Conservation (phyloP, 768 basidiomycete species). For the Fomitopsis pulvina region DNA sequence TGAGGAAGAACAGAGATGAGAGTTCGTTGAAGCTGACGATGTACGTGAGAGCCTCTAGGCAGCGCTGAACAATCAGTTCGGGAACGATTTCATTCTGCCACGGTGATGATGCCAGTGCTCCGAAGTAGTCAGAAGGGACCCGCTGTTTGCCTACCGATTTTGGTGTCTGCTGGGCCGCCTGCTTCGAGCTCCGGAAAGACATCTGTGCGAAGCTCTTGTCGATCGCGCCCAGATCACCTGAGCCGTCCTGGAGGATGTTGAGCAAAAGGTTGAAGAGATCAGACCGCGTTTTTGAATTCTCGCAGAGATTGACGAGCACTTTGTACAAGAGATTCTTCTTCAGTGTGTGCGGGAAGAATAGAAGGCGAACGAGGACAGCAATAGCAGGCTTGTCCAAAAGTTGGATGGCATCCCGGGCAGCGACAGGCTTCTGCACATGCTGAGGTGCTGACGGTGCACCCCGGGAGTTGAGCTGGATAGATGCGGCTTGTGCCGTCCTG, state of each 20-base stretch:
- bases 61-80: slow-evolving; percentile 89
- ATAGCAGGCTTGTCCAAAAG: slow-evolving; percentile 88
- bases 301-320: slow-evolving; percentile 91
- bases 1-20: slow-evolving; percentile 90
- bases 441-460: slow-evolving; percentile 15
- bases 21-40: slow-evolving; percentile 82
- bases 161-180: slow-evolving; percentile 31
- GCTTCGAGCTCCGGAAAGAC: slow-evolving; percentile 63
- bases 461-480: neutral
- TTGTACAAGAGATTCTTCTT: slow-evolving; percentile 82
- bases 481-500: slow-evolving; percentile 8
- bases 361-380: slow-evolving; percentile 81
- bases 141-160: slow-evolving; percentile 66
- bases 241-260: slow-evolving; percentile 92
- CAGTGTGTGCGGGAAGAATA: slow-evolving; percentile 94
- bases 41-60: slow-evolving; percentile 83
- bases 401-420: slow-evolving; percentile 83
- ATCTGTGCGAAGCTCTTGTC: slow-evolving; percentile 93
- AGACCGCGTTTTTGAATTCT: slow-evolving; percentile 85
- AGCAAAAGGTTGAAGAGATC: slow-evolving; percentile 93
- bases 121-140: slow-evolving; percentile 43
- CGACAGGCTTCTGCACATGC: slow-evolving; percentile 41
- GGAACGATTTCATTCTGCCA: slow-evolving; percentile 78
- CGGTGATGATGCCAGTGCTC: slow-evolving; percentile 41
- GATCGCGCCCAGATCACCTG: slow-evolving; percentile 84